Base-by-base conservation (phyloP, 768 basidiomycete genomes). In the Mrakia hoshinonis region DNA sequence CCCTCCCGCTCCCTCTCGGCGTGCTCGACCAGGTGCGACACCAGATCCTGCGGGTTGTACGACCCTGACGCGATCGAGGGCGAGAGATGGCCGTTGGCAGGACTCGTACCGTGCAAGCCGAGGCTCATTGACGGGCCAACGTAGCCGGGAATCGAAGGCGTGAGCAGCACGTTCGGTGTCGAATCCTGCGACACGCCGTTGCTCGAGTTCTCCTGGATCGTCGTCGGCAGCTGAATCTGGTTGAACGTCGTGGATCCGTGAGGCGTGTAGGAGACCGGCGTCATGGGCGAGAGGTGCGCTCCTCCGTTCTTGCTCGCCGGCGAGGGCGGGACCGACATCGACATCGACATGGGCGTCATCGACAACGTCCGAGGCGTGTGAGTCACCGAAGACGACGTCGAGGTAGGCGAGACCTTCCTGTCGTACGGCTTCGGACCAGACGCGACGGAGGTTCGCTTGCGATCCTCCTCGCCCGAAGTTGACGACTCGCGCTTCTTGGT, bases 391-490 rank as follows among this genome's bases (percentile, higher is more conserved):
- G 39, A 31, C 6, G 63, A 43, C 18, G 47, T 51, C 29, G 64
- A n/a, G 18, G 43, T 4, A 9, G 76, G 74, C 15, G 75, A 49
- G 3, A 62, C 68, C 18, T 75, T 74, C 31, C 71, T 67, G 24
- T 77, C 75, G 75, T 78, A 78, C 12, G 77, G 77, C 34, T 75
- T 76, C 9, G 63, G 34, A 48, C 39, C 26, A 15, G 60, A n/a
- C 7, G 43, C 43, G 13, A 67, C 11, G 11, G 65, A 51, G 31
- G 54, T 60, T 61, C 49, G 43, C 49, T 60, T 68, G 49, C 26
- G 74, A 52, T 15, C 58, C 52, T 64, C 48, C 22, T 69, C 55
- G 24, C 39, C 51, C 34, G 75, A 66, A 36, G 69, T 22, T 6
- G 71, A 39, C 26, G 62, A 34, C 66, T 66, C 63, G 11, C 51